A percentile compares a stretch with the other conserved stretches of the same genome.
These are phyloP conservation scores for Postia placenta DNA, from an alignment of 768 basidiomycete genomes.

Conservation along the genomic window DNA sequence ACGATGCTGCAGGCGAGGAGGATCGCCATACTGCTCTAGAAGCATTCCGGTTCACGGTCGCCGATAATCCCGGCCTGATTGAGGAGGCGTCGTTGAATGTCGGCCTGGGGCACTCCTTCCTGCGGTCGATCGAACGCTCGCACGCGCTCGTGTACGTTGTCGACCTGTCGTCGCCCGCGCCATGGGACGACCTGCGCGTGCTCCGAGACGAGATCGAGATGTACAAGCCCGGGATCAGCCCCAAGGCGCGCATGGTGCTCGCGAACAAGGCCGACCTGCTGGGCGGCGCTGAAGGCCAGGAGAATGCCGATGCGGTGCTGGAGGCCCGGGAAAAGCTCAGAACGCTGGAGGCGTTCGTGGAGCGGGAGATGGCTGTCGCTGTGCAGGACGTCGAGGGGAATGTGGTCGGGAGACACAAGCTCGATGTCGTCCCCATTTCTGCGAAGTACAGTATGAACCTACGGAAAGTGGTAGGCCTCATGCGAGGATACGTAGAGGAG, in stretches of 20 bases:
- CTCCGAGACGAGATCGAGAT: constrained; percentile 80
- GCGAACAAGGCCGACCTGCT: constrained; percentile 95
- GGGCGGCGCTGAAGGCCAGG: constrained; percentile 35
- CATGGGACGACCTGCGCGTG: constrained; percentile 71
- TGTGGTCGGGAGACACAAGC: constrained; percentile 23
- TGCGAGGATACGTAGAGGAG: constrained; percentile 61
- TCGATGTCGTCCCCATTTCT: constrained; percentile 78
- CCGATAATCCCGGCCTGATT: constrained; percentile 95
- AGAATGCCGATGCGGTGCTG: constrained; percentile 41
- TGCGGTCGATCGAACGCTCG: constrained; percentile 90
- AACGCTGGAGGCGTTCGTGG: constrained; percentile 52
- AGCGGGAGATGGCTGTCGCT: constrained; percentile 33
- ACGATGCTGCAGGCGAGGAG: background rate
- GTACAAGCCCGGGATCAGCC: constrained; percentile 73
- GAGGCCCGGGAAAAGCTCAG: constrained; percentile 52
- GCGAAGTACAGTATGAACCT: constrained; percentile 87
- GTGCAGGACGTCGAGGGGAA: constrained; percentile 12
- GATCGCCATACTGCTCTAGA: constrained; percentile 37
- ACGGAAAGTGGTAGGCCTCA: constrained; percentile 54
- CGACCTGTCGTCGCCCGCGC: constrained; percentile 69
- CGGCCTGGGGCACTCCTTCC: constrained; percentile 90
- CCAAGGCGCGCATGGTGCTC: constrained; percentile 73
- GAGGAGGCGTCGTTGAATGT: constrained; percentile 80
- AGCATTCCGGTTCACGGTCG: constrained; percentile 85
- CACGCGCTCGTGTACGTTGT: constrained; percentile 89